Conservation (phyloP, 2,329 filamentous ascomycete genomes). For the Ophiostoma sp. region DNA sequence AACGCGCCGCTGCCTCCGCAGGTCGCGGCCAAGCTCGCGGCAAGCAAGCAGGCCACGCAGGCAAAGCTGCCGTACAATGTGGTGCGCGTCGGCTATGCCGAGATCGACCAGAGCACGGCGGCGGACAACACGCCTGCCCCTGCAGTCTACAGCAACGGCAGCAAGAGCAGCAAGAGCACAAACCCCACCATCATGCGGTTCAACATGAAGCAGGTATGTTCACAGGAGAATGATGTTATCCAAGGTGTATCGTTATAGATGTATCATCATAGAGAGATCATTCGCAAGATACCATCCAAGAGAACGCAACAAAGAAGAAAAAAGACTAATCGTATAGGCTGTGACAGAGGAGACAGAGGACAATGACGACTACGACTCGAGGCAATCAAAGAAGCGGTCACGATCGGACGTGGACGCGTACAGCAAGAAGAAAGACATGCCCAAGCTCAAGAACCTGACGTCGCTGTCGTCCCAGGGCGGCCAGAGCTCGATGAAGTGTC, state of each 20-base stretch:
- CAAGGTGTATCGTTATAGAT: too few species aligned
- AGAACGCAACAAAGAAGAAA: too few species aligned
- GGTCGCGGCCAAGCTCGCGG: constrained; percentile 30
- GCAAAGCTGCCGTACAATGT: constrained; percentile 41
- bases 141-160: not conserved
- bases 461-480: constrained; percentile 50
- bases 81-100: constrained; percentile 52
- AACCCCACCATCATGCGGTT: constrained; percentile 29
- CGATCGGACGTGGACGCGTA: constrained; percentile 46
- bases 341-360: constrained; percentile 35
- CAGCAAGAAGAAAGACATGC: constrained; percentile 55
- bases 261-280: too few species aligned
- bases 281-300: too few species aligned
- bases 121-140: constrained; percentile 18
- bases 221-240: too few species aligned
- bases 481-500: constrained; percentile 46
- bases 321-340: not conserved
- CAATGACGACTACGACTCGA: constrained; percentile 28
- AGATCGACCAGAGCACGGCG: constrained; percentile 41
- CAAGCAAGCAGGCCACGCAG: constrained; percentile 26
- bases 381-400: constrained; percentile 22
- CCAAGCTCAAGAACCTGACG: constrained; percentile 54
- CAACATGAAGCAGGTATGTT: constrained; percentile 31
- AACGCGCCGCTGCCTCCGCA: constrained; percentile 41
- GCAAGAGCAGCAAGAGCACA: not conserved